Conservation (phyloP, 306 rosid species). For the Ceratonia siliqua region DNA sequence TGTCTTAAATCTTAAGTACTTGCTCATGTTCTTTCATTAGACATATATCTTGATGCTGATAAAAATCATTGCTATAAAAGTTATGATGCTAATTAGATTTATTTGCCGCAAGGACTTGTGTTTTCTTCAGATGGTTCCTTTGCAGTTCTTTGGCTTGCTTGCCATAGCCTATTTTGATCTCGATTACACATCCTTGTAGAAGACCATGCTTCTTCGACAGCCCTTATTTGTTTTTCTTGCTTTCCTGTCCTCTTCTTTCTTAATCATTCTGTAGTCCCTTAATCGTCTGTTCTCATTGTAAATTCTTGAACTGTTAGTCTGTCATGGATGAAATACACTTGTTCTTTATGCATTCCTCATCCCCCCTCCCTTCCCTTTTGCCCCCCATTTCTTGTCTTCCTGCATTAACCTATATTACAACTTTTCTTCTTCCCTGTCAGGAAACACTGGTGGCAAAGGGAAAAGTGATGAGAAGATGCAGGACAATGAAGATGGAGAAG, state of each 20-base stretch:
- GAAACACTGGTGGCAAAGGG: slow-evolving; percentile 47
- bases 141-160: too few species aligned
- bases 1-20: background rate
- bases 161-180: background rate
- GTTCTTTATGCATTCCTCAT: background rate
- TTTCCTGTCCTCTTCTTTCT: background rate
- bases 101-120: background rate
- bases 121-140: slow-evolving; percentile 3
- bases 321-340: background rate
- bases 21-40: background rate
- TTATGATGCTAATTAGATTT: background rate
- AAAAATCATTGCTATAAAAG: background rate
- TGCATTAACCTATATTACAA: background rate
- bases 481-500: slow-evolving; percentile 36
- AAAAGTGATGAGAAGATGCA: slow-evolving; percentile 49
- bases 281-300: background rate
- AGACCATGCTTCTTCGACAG: background rate
- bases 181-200: slow-evolving; percentile 4
- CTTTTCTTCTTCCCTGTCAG: slow-evolving; percentile 31
- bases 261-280: background rate
- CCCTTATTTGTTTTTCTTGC: background rate
- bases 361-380: too few species aligned
- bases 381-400: background rate
- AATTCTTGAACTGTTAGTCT: background rate
- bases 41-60: background rate